A percentile compares a stretch with the other conserved stretches of the same genome.
These are phyloP conservation scores for Meyerozyma athensensis DNA, from an alignment of 1,139 yeast genomes.

Conservation along the genomic window DNA sequence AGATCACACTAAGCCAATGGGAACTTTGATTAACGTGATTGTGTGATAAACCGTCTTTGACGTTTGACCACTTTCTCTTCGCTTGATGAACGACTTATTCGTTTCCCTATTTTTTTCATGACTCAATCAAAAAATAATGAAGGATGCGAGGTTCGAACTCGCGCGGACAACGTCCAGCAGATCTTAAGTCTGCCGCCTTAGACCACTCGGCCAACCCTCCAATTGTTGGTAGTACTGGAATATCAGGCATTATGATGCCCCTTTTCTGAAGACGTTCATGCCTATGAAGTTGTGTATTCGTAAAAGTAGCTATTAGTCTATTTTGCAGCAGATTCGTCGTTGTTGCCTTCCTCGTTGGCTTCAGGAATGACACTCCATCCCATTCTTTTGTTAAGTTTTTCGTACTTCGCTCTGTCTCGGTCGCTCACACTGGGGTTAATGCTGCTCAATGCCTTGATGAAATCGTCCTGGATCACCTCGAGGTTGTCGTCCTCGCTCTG, in stretches of 20 bases:
- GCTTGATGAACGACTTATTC: too few species aligned
- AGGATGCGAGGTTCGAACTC: conserved; percentile 86
- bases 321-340: too few species aligned
- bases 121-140: conserved; percentile 54
- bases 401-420: conserved; percentile 74
- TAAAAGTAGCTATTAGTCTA: too few species aligned
- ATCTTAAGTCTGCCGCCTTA: conserved; percentile 54
- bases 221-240: conserved; percentile 6
- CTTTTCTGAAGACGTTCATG: too few species aligned
- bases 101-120: too few species aligned
- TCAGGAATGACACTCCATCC: conserved; percentile 45
- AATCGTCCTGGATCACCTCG: conserved; percentile 61
- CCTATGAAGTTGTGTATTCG: not conserved
- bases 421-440: conserved; percentile 93
- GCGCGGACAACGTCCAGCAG: conserved; percentile 67
- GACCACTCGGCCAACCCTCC: conserved; percentile 57
- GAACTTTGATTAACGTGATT: too few species aligned
- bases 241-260: not conserved
- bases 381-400: conserved; percentile 53
- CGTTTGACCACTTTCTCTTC: too few species aligned
- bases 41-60: too few species aligned
- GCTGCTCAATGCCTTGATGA: conserved; percentile 61
- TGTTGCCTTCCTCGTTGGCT: conserved; percentile 12
- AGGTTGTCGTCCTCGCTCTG: conserved; percentile 32
- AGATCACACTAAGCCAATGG: too few species aligned